Conservation (phyloP, 305 asterid genomes). For the Rubia peregrina region DNA sequence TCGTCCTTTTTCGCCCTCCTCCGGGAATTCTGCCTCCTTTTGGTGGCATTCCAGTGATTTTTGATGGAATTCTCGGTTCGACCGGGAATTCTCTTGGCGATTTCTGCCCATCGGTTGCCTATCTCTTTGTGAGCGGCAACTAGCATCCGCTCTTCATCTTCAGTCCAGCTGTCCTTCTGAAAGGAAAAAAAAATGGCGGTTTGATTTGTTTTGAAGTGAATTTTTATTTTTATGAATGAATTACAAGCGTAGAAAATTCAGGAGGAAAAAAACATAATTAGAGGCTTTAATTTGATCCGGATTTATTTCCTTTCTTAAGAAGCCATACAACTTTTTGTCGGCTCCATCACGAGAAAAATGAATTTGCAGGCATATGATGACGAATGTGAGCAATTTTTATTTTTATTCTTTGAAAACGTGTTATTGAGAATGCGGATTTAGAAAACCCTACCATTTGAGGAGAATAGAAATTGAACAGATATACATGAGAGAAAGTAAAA, state of each 20-base stretch:
- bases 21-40: conserved; percentile 45
- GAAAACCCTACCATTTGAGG: background rate
- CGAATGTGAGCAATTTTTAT: background rate
- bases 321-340: background rate
- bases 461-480: background rate
- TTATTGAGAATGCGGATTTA: background rate
- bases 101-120: conserved; percentile 73
- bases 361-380: background rate
- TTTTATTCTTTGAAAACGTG: background rate
- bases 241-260: background rate
- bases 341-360: background rate
- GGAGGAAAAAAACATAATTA: background rate
- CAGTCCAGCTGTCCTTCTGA: conserved; percentile 66
- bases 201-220: background rate
- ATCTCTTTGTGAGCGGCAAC: conserved; percentile 43
- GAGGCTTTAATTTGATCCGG: background rate
- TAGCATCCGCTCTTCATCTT: conserved; percentile 56
- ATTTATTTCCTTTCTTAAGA: background rate
- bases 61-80: conserved; percentile 76
- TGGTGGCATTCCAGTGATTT: conserved; percentile 79
- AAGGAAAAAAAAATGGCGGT: background rate
- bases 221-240: background rate
- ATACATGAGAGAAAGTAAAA: background rate
- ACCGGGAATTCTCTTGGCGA: conserved; percentile 55
- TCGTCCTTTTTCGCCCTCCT: conserved; percentile 30